Base-by-base conservation (phyloP, 1,139 yeast species). In the Casaregolazyma suthepensis region DNA sequence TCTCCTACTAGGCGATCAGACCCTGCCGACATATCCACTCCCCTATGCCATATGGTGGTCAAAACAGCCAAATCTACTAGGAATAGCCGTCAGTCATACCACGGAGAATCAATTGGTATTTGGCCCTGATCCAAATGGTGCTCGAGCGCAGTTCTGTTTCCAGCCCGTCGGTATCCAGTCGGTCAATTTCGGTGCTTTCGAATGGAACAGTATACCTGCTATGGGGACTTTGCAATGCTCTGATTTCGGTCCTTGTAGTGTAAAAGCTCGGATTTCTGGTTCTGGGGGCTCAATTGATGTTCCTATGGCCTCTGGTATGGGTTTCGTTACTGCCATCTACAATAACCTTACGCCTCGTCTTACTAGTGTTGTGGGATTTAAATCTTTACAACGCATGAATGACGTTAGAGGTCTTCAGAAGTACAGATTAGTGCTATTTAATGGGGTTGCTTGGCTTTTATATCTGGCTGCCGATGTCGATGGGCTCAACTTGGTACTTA, bases 21-120 rank as follows among this genome's bases (percentile, higher is more conserved):
- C 79, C 10, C 71, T 79, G 52, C 85, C 80, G 2, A 79, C 84
- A 3, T 88, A 87, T 84, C 80, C 95, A 1, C 90, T 85, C 63
- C 97, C 97, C 1, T 89, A 87, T 65, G 82, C 89, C 1, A 69
- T 89, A 45, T 87, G 88, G 83, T 82, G 75, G 67, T 71, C 80
- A 3, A 72, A 66, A 46, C 76, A 73, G 20, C 59, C 66, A 5
- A 69, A 68, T 20, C 75, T 70, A 55, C 69, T 68, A 51, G 87
- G 87, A 1, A 71, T 89, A 50, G 95, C 85, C 2, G 75, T 87
- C 10, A 80, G 87, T 46, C 90, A 87, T 61, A 78, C 83, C 2
- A 71, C 76, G n/a, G 74, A 74, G 1, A 64, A 76, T 3, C 80
- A 82, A 57, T 76, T 83, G 59, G 90, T 85, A 0, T 83, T 74